phyloP scores from a whole-genome alignment of 257 asterid species.

The Osmanthus fragrans region DNA sequence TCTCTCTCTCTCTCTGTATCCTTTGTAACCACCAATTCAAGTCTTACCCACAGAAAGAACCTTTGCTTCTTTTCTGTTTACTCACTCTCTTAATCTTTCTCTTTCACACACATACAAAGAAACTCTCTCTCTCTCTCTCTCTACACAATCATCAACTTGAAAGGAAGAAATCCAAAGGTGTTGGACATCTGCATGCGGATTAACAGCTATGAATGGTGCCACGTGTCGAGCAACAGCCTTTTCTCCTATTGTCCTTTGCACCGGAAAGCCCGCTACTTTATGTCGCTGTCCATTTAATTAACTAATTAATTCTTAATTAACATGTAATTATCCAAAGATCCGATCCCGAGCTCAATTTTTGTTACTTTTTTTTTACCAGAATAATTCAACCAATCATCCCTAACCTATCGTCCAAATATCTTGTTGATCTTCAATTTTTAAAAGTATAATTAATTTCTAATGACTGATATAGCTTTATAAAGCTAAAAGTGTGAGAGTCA shows the following conservation, averaged over 20 bases:
- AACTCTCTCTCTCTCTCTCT: neutral
- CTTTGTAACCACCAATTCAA: conserved; percentile 30
- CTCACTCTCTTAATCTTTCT: neutral
- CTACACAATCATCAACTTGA: conserved; percentile 22
- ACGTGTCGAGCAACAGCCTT: conserved; percentile 55
- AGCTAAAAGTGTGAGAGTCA: too few relatives aligned
- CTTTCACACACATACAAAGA: conserved; percentile 22
- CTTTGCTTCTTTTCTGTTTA: conserved; percentile 19
- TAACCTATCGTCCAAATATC: neutral
- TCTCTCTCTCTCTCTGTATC: conserved; percentile 14
- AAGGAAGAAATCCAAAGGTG: conserved; percentile 35
- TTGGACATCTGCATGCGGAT: conserved; percentile 31
- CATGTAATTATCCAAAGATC: conserved; percentile 27
- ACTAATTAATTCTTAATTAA: conserved; percentile 15
- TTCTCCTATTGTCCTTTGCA: conserved; percentile 55
- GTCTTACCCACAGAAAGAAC: conserved; percentile 14
- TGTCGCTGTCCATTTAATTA: conserved; percentile 47
- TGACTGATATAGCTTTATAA: too few relatives aligned
- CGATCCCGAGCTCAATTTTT: conserved; percentile 16
- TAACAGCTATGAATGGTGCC: conserved; percentile 24
- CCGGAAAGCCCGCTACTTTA: conserved; percentile 84
- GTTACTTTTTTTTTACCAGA: neutral
- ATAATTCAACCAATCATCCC: neutral
- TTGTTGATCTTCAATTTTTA: neutral
- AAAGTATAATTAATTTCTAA: neutral